Evolutionary conservation across 108 stramenopile genomes (phyloP), one percentile per base, ranked within the genome.

Genomic region (Mayamaea pseudoterrestris): DNA sequence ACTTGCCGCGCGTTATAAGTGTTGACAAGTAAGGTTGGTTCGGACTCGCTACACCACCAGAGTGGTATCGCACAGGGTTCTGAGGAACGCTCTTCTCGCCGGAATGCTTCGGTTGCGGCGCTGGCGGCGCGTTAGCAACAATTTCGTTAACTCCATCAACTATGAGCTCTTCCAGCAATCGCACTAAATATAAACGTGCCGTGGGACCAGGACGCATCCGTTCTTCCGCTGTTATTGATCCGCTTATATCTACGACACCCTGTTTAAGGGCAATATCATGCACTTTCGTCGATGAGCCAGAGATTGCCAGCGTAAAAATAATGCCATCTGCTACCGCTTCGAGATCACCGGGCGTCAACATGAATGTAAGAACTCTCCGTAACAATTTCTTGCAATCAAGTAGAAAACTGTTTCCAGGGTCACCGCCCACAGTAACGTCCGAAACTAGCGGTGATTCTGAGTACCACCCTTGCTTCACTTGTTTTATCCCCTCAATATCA

Each of bases 131-230:
- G 27, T 30, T 41, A 50, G 77, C 69, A 16, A 89, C 77, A 39
- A 89, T 89, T 63, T 89, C 86, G 40, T 91, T 85, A 5, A 92
- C 79, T 8, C 85, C 85, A 57, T 92, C 90, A 37, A 88, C 80
- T 27, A 92, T 81, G 8, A 92, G 67, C 45, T 92, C 90, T 55
- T 87, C 81, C 8, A 92, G 66, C 39, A 92, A 73, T 49, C 90
- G 62, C 25, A 92, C 63, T 14, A 92, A 66, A 55, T 92, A 84
- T 6, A 92, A 71, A 9, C 90, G 69, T 17, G 73, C 63, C 31
- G 84, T 77, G 25, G 82, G 43, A n/a, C 74, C 80, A 5, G 84
- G 84, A 8, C 70, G 53, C 26, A 92, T 60, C 54, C 61, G 61
- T 29, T 63, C 65, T 14, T 62, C 55, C n/a, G n/a, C n/a, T n/a